phyloP scores from a whole-genome alignment of 345 rosid species.

The Brassica incana region DNA sequence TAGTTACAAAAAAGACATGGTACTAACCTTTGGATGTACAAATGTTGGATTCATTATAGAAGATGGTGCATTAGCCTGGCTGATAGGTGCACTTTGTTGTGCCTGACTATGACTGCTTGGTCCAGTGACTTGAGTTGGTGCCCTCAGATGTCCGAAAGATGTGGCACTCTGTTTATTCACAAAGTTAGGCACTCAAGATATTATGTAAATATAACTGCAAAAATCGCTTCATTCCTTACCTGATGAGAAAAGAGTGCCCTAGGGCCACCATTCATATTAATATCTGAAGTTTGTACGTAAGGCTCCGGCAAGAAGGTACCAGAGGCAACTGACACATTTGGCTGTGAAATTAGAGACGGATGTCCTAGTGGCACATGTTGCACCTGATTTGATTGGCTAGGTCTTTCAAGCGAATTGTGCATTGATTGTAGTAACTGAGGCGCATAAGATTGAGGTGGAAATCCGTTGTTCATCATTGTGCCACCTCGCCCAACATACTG shows the following conservation, averaged over 20 bases:
- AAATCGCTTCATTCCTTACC: slow-evolving; percentile 47
- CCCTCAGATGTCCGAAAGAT: slow-evolving; percentile 56
- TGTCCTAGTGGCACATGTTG: slow-evolving; percentile 56
- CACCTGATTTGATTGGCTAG: slow-evolving; percentile 58
- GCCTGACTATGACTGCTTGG: slow-evolving; percentile 52
- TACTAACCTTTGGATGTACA: slow-evolving; percentile 51
- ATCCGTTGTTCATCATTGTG: slow-evolving; percentile 60
- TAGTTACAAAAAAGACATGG: slow-evolving; percentile 5
- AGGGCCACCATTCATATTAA: slow-evolving; percentile 53
- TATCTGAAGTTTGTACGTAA: slow-evolving; percentile 51
- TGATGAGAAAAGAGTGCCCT: slow-evolving; percentile 61
- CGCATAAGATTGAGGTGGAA: slow-evolving; percentile 65
- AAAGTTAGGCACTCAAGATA: slow-evolving; percentile 17
- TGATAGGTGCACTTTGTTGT: slow-evolving; percentile 47
- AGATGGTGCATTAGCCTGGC: slow-evolving; percentile 45
- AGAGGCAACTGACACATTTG: slow-evolving; percentile 48
- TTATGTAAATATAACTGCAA: slow-evolving; percentile 23
- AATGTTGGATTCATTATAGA: slow-evolving; percentile 43
- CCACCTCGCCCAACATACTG: slow-evolving; percentile 61
- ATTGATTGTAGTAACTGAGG: slow-evolving; percentile 61
- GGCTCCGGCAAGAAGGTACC: slow-evolving; percentile 57
- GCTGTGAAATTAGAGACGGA: slow-evolving; percentile 52
- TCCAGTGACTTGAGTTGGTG: slow-evolving; percentile 53
- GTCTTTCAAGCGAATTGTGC: slow-evolving; percentile 67
- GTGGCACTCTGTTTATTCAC: slow-evolving; percentile 59